Evolutionary conservation across 2,329 filamentous ascomycete species (phyloP).

Genomic region (Alternaria sp.): DNA sequence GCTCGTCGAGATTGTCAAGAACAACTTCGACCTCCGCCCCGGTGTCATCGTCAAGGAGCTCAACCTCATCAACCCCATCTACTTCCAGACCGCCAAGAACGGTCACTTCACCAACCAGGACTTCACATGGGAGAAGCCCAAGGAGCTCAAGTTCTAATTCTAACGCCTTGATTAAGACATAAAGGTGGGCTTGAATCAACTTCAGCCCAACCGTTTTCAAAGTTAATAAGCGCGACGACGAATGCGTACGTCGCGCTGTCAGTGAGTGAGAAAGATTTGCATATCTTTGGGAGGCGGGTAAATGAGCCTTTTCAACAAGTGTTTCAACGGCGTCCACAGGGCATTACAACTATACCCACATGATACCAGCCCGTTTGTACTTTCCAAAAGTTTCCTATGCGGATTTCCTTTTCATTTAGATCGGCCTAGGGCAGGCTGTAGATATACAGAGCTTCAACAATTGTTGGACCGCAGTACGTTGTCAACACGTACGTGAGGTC

Average conservation of each 20-base stretch:
- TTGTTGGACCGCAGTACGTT: conserved; percentile 30
- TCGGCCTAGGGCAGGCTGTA: conserved; percentile 24
- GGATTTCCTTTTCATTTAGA: conserved; percentile 26
- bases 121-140: conserved; percentile 99
- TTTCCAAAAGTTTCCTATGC: conserved; percentile 41
- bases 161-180: conserved; percentile 30
- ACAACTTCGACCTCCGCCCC: conserved; percentile 97
- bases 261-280: conserved; percentile 36
- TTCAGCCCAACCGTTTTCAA: conserved; percentile 34
- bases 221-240: conserved; percentile 24
- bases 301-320: conserved; percentile 50
- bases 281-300: conserved; percentile 45
- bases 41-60: conserved; percentile 99
- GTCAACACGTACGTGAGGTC: conserved; percentile 34
- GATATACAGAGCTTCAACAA: conserved; percentile 33
- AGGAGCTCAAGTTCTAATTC: conserved; percentile 85
- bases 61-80: conserved; percentile 93
- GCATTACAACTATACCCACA: conserved; percentile 36
- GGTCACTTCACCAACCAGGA: conserved; percentile 99
- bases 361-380: conserved; percentile 38
- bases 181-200: conserved; percentile 49
- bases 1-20: conserved; percentile 90
- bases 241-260: neutral
- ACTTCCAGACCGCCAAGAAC: conserved; percentile 98
- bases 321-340: conserved; percentile 43